Evolutionary conservation across 108 stramenopile genomes (phyloP), one percentile per base, ranked within the genome.

Genomic region (Fistulifera solaris): DNA sequence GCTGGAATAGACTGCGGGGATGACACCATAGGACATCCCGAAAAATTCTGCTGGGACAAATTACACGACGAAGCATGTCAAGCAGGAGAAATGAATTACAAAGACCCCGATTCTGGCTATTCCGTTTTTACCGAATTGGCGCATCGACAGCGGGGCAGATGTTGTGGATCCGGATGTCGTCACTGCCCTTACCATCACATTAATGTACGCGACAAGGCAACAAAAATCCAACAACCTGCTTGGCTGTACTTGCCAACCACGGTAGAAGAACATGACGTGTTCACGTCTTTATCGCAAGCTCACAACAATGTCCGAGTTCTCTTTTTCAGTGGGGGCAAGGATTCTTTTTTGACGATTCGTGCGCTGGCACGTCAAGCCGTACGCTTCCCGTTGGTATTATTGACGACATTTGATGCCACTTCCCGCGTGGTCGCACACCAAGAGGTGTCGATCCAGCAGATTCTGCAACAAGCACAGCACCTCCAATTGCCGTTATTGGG

Each of bases 141-240:
- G 8, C 93, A 94, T 54, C 56, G 72, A 27, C 60, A 71, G 45
- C 76, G 94, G 40, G 96, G 94, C 2, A 87, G 66, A 52, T 96
- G 96, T 64, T 96, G 96, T 70, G 96, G 96, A 8, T 84, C 80
- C 35, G 75, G 73, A 25, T 96, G 96, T 76, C 71, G 95, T 6
- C 95, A 96, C 67, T 96, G 95, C 70, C 93, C 93, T 8, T 96
- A 76, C 46, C 68, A 70, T 19, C 91, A 93, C 58, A 77, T 63
- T 31, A 88, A 88, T 50, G 83, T 95, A 16, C 71, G 67, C 23
- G 72, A 83, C 38, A 84, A 81, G 57, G 65, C 66, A 11, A 58
- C 48, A 18, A 57, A 46, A 17, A 90, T 90, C 45, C 68, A 79
- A 44, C 77, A 84, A 40, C 88, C 88, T 2, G 73, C 88, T 15